Base-by-base conservation (phyloP, 352 stramenopile species). In the Pythium pectinolyticum region DNA sequence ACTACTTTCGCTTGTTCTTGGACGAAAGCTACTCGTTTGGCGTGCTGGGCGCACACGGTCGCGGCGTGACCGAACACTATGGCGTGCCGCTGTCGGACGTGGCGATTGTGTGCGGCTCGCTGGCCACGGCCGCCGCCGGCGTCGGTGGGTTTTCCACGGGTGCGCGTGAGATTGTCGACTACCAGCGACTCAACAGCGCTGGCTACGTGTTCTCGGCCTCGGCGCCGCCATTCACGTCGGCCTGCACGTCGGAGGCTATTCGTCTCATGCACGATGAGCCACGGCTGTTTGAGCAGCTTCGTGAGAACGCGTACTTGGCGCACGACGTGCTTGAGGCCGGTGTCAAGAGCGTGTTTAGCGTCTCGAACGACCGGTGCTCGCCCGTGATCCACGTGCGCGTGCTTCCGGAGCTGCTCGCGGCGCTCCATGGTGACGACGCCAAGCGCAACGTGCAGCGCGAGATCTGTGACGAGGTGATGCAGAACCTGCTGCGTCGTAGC, bases 171-270 rank as follows among this genome's bases (percentile, higher is more conserved):
- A 92, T 99, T 7, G 94, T 99, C 11, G 95, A 99, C 76, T 98
- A 99, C 84, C 97, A 99, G 79, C 92, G 97, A 49, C 87, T 99
- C 32, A 98, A 95, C 68, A 98, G 94, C 39, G 96, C 96, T 7
- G 97, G 97, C 50, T 99, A 99, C 76, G 98, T 97, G 66, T 99
- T 99, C 77, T 99, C 94, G 63, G 97, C 97, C n/a, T 98, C 96
- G 50, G 87, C 94, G 25, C 96, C 97, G 34, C 97, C 97, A 10
- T 99, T 99, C 76, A 96, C 97, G 55, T 96, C 86, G 11, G 84
- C 90, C 5, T 95, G 84, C 51, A 91, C 86, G 34, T 92, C 86
- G 8, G 88, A 90, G 61, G 78, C 90, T n/a, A 85, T 97, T 35
- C 80, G 75, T 30, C 84, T 97, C 70, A 88, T 97, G 74, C 86